Evolutionary conservation across 169 alveolate genomes (phyloP).

Genomic region (Ichthyophthirius multifiliis): DNA sequence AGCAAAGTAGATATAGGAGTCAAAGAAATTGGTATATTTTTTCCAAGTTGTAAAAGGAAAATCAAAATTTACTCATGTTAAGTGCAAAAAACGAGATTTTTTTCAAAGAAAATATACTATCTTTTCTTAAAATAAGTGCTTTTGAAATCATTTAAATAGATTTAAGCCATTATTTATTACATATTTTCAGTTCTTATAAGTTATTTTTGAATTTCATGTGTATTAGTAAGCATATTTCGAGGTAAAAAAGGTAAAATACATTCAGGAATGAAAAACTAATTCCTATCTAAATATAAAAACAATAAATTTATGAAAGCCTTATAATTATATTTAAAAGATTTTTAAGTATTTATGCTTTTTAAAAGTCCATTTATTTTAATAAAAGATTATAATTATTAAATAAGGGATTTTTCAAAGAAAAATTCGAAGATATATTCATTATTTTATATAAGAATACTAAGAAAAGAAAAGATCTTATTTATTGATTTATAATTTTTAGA

Average conservation of each 20-base stretch:
- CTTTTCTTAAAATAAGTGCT: neutral
- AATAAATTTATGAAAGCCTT: neutral
- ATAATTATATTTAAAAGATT: neutral
- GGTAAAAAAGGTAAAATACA: neutral
- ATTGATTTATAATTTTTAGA: neutral
- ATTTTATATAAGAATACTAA: neutral
- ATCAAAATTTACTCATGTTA: neutral
- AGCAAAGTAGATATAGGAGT: too few species aligned
- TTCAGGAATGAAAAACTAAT: neutral
- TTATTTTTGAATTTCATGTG: neutral
- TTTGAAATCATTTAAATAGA: neutral
- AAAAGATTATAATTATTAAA: neutral
- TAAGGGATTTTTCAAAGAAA: neutral
- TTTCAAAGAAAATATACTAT: neutral
- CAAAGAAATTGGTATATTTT: too few species aligned
- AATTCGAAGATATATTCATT: neutral
- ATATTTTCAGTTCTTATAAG: neutral
- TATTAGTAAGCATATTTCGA: neutral
- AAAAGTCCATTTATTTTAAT: neutral
- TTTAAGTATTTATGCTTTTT: neutral
- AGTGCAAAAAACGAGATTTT: neutral
- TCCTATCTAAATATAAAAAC: neutral
- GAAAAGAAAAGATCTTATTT: neutral
- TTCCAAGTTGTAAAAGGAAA: neutral
- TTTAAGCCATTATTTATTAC: neutral